phyloP scores from a whole-genome alignment of 2,329 filamentous ascomycete genomes.

The Herpotrichia juniperi region DNA sequence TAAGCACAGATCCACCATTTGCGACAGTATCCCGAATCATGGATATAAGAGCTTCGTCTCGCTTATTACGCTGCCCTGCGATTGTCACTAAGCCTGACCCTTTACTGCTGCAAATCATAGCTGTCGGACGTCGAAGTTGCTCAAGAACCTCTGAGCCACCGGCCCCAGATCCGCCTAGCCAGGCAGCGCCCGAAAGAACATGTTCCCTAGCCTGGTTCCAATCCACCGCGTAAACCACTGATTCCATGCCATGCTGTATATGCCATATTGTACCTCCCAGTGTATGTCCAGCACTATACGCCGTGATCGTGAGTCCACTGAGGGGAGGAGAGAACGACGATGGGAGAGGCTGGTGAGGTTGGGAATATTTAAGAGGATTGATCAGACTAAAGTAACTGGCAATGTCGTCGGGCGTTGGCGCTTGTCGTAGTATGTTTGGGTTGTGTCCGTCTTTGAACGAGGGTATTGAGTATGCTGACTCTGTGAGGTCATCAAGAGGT shows the following conservation, averaged over 20 bases:
- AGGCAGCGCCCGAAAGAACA: conserved; percentile 89
- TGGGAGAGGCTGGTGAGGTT: conserved; percentile 87
- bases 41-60: conserved; percentile 84
- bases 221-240: conserved; percentile 95
- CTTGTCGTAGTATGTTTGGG: conserved; percentile 63
- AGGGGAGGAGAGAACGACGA: conserved; percentile 88
- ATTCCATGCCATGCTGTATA: conserved; percentile 94
- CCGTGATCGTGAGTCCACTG: conserved; percentile 91
- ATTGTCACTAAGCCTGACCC: conserved; percentile 75
- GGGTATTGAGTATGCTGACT: conserved; percentile 61
- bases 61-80: conserved; percentile 74
- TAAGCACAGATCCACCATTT: conserved; percentile 87
- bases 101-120: conserved; percentile 87
- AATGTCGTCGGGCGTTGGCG: conserved; percentile 87
- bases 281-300: conserved; percentile 95
- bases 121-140: conserved; percentile 89
- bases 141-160: conserved; percentile 92
- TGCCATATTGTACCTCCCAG: conserved; percentile 99
- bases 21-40: conserved; percentile 79
- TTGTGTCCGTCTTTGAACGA: conserved; percentile 56
- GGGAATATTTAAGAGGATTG: conserved; percentile 93
- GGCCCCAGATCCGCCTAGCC: conserved; percentile 81
- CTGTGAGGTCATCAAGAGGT: conserved; percentile 72
- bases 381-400: conserved; percentile 89
- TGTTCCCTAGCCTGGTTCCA: conserved; percentile 99